phyloP scores from a whole-genome alignment of 2,329 filamentous ascomycete genomes.

The Scedosporium minutisporum region DNA sequence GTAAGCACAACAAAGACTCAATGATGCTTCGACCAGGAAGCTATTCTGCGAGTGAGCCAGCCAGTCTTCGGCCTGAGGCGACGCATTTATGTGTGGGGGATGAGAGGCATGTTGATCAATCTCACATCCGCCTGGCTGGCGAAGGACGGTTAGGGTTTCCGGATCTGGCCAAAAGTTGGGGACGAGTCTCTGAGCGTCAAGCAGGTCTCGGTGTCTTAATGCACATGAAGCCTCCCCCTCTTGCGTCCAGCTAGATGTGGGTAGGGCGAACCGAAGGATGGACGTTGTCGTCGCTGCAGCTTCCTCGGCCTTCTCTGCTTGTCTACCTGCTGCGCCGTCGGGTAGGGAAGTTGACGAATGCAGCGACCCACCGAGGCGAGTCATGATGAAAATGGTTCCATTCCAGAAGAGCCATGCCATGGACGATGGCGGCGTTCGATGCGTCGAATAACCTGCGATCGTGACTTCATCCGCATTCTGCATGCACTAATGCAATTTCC shows the following conservation, averaged over 20 bases:
- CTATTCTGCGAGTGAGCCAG: no score
- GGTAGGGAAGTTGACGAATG: background rate
- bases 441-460: background rate
- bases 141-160: background rate
- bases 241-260: background rate
- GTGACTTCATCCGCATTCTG: background rate
- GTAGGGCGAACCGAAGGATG: background rate
- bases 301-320: background rate
- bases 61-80: no score
- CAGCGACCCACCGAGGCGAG: background rate
- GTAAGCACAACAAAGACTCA: no score
- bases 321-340: background rate
- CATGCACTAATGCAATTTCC: background rate
- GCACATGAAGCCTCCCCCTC: background rate
- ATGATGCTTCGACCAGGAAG: no score
- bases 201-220: background rate
- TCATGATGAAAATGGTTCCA: background rate
- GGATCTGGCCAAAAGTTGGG: background rate
- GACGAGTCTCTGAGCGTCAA: background rate
- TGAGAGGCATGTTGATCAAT: background rate
- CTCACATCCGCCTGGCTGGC: background rate
- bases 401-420: background rate
- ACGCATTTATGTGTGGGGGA: background rate
- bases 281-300: background rate
- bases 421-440: background rate